A percentile compares a stretch with the other conserved stretches of the same genome.
These are phyloP conservation scores for Geopyxis carbonaria DNA, from an alignment of 495 filamentous ascomycete species.

Conservation along the genomic window DNA sequence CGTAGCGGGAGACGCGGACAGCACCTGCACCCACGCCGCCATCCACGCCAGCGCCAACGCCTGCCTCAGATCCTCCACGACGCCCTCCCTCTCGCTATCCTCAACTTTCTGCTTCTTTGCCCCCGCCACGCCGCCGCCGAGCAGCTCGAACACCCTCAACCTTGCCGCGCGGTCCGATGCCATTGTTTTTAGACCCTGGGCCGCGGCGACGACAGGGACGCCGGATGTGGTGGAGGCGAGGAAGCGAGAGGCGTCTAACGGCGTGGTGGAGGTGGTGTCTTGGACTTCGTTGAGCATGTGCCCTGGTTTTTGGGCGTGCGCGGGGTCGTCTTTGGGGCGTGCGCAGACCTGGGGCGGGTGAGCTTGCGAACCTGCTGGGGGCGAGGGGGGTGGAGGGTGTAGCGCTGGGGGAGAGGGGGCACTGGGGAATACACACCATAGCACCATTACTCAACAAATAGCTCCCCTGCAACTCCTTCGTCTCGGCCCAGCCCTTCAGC, in stretches of 20 bases:
- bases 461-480: conserved; percentile 28
- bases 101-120: conserved; percentile 28
- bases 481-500: conserved; percentile 1
- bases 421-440: no score
- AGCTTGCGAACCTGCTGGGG: no score
- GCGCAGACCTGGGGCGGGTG: no score
- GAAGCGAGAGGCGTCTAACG: conserved; percentile 18
- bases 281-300: conserved; percentile 47
- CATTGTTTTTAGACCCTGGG: conserved; percentile 49
- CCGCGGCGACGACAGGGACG: conserved; percentile 44
- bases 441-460: no score
- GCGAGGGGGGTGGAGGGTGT: neutral
- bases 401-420: neutral
- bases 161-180: conserved; percentile 45
- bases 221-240: neutral
- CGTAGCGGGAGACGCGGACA: no score
- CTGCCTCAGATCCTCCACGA: conserved; percentile 42
- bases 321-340: no score
- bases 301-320: conserved; percentile 17
- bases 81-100: conserved; percentile 29
- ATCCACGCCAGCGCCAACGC: conserved; percentile 50
- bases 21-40: conserved; percentile 46
- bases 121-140: conserved; percentile 27
- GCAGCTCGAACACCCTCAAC: conserved; percentile 25
- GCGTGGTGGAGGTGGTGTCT: conserved; percentile 44